Evolutionary conservation across 331 rosid species (phyloP), one percentile per base, ranked within the genome.

Genomic region (Quercus lobata): DNA sequence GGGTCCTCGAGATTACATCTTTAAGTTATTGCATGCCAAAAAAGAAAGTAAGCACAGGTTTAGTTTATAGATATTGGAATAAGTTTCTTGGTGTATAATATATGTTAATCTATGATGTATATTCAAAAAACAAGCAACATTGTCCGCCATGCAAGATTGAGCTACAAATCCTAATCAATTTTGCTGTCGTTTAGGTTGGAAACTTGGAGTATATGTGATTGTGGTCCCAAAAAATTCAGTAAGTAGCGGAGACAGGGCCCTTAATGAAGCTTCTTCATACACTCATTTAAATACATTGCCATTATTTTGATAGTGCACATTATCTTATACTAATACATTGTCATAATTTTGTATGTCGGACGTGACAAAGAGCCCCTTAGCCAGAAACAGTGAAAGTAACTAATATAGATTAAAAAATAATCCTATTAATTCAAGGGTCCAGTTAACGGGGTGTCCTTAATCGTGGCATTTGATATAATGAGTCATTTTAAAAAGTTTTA

Each of bases 131-230:
- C 74, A 79, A 24, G 76, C 63, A 29, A 73, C 29, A 63, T 68
- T 52, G 83, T 65, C 79, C 72, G 57, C 83, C 75, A 46, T 69
- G 76, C 57, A 81, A 69, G 37, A 49, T 69, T 41, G 70, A 41
- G 60, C 49, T 53, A 44, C 17, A 5, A 76, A 41, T 41, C 46
- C 46, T 41, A 41, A 75, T 69, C 71, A 29, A 24, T 75, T 76
- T 69, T 49, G 73, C 44, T 32, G 19, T 49, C 78, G 52, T 68
- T 63, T 76, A 29, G 18, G 72, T 56, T 78, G 66, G 76, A 30
- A 63, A 77, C 71, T 66, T 73, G 53, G 71, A 54, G 75, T 56
- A 35, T 17, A 61, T 34, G 19, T 18, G 66, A 7, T n/a, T 74
- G 65, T 73, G 81, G 80, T 61, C 80, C 86, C 75, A 58, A 24